Percentiles rank a stretch among this genome's conserved stretches.
phyloP scores from a whole-genome alignment of 148 eudicot species.

The Agrostemma githago region DNA sequence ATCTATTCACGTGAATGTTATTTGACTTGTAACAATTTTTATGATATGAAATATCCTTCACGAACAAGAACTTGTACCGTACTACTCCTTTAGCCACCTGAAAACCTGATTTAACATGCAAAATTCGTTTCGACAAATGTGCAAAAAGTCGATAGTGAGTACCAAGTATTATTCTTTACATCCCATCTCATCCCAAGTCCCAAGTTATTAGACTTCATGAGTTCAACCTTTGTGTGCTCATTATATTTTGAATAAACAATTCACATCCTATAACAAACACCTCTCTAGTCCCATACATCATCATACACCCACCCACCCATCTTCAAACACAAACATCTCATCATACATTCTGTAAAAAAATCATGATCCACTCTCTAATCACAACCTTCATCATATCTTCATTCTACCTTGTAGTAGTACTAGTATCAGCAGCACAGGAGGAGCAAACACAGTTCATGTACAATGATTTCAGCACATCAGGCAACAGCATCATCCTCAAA shows the following conservation, averaged over 20 bases:
- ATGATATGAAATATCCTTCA: neutral
- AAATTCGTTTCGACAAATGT: no score
- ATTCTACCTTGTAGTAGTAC: neutral
- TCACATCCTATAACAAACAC: neutral
- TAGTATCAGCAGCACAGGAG: neutral
- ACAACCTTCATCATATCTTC: neutral
- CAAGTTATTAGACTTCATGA: no score
- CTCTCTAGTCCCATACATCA: neutral
- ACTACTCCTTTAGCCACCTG: no score
- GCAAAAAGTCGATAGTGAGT: no score
- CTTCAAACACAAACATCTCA: neutral
- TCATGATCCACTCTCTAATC: neutral
- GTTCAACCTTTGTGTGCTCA: constrained; percentile 2
- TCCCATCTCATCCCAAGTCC: neutral
- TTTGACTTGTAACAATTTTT: no score
- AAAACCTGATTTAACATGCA: no score
- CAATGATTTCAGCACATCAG: constrained; percentile 18
- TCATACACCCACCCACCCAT: neutral
- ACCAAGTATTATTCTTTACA: neutral
- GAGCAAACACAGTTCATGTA: constrained; percentile 14
- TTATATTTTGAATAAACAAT: no score
- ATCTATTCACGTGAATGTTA: no score
- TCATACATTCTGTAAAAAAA: neutral
- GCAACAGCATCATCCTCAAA: constrained; percentile 4
- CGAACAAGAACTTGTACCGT: neutral